Evolutionary conservation across 306 rosid species (phyloP).

Genomic region (Dalbergia cochinchinensis): DNA sequence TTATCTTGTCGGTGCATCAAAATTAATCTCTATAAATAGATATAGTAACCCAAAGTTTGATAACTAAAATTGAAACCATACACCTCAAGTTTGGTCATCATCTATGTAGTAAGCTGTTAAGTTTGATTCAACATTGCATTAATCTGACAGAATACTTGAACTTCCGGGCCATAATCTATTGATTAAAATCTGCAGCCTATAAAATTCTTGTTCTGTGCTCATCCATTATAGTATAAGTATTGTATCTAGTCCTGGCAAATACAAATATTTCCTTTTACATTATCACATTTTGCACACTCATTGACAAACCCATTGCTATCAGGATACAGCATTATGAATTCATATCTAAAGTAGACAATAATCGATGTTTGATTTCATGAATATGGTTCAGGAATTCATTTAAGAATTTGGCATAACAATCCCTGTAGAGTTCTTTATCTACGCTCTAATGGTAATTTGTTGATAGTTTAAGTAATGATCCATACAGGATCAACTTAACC

Average conservation of each 20-base stretch:
- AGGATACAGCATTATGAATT: background rate
- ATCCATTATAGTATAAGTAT: background rate
- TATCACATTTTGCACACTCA: too few species aligned
- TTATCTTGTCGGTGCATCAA: too few species aligned
- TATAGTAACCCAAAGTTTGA: background rate
- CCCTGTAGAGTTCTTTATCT: background rate
- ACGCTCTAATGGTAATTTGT: slow-evolving; percentile 25
- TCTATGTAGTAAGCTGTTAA: background rate
- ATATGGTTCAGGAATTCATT: slow-evolving; percentile 5
- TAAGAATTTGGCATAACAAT: background rate
- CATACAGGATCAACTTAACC: background rate
- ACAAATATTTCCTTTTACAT: too few species aligned
- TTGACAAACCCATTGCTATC: background rate
- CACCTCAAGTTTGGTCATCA: background rate
- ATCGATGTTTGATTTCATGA: background rate
- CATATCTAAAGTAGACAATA: background rate
- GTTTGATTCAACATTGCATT: too few species aligned
- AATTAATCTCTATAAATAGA: too few species aligned
- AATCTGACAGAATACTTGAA: too few species aligned
- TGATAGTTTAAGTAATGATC: background rate
- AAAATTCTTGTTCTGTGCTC: background rate
- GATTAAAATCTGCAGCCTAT: too few species aligned
- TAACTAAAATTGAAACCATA: background rate
- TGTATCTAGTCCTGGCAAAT: too few species aligned
- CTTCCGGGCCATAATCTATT: too few species aligned